phyloP scores from a whole-genome alignment of 805 yeast species.

The Soucietia sequanensis region DNA sequence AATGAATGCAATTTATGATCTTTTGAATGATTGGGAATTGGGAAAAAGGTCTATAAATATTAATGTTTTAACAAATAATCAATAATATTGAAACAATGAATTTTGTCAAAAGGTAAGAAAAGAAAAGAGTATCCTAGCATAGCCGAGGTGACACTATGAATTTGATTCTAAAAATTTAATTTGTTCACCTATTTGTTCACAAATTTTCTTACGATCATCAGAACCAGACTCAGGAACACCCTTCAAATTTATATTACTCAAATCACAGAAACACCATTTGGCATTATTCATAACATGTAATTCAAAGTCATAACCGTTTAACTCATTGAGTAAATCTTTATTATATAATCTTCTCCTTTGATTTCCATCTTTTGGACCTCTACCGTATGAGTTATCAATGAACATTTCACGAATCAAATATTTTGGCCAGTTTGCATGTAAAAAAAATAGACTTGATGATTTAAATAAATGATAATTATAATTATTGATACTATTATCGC shows the following conservation, averaged over 20 bases:
- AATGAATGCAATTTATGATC: too few species aligned
- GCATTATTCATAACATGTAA: slow-evolving; percentile 23
- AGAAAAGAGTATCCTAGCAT: too few species aligned
- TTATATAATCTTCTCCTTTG: slow-evolving; percentile 28
- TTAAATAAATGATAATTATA: slow-evolving; percentile 29
- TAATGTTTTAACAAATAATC: too few species aligned
- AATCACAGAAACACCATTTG: slow-evolving; percentile 30
- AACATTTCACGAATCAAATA: slow-evolving; percentile 24
- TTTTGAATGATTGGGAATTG: too few species aligned
- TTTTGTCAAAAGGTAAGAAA: too few species aligned
- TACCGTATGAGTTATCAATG: slow-evolving; percentile 19
- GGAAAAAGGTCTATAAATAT: too few species aligned
- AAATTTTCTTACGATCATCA: slow-evolving; percentile 21
- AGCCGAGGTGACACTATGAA: too few species aligned
- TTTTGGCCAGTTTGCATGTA: slow-evolving; percentile 42
- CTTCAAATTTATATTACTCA: slow-evolving; percentile 15
- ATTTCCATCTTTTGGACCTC: slow-evolving; percentile 23
- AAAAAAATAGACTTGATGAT: slow-evolving; percentile 25
- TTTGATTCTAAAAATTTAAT: slow-evolving; percentile 20
- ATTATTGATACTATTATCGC: slow-evolving; percentile 21
- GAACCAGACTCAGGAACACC: slow-evolving; percentile 19
- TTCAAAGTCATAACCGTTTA: slow-evolving; percentile 29
- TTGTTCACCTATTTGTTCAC: slow-evolving; percentile 23
- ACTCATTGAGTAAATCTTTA: slow-evolving; percentile 20
- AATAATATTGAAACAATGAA: too few species aligned